phyloP scores from a whole-genome alignment of 148 eudicot genomes.

The Chenopodium berlandieri region DNA sequence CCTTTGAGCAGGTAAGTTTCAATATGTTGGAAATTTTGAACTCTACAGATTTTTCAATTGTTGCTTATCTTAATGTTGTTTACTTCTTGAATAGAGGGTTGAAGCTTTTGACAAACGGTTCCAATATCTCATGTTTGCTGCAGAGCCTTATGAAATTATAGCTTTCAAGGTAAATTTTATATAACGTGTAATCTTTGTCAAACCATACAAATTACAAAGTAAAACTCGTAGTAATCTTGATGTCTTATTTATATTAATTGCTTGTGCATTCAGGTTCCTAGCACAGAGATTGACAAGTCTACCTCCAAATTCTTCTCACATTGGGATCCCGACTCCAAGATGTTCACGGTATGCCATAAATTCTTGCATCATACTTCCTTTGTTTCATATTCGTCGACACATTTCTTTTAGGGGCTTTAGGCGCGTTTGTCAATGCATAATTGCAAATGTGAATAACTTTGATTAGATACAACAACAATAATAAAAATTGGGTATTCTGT shows the following conservation, averaged over 20 bases:
- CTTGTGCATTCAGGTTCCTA: conserved; percentile 63
- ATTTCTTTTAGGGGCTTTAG: too few species aligned
- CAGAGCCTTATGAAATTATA: conserved; percentile 92
- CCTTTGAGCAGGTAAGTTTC: conserved; percentile 74
- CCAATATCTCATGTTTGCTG: conserved; percentile 91
- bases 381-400: too few species aligned
- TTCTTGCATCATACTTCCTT: neutral
- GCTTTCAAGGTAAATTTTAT: conserved; percentile 65
- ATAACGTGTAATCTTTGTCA: neutral
- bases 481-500: too few species aligned
- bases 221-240: too few species aligned
- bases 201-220: too few species aligned
- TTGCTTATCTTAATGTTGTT: neutral
- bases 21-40: neutral
- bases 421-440: too few species aligned
- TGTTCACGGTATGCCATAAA: conserved; percentile 67
- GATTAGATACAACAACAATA: too few species aligned
- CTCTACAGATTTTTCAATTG: neutral
- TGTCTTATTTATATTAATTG: neutral
- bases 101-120: conserved; percentile 77
- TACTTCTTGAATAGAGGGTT: conserved; percentile 47
- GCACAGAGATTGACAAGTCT: conserved; percentile 95
- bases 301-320: conserved; percentile 96
- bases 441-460: too few species aligned
- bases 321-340: conserved; percentile 98